A percentile compares a stretch with the other conserved stretches of the same genome.
phyloP scores from a whole-genome alignment of 768 basidiomycete genomes.

The Lyophyllum decastes region DNA sequence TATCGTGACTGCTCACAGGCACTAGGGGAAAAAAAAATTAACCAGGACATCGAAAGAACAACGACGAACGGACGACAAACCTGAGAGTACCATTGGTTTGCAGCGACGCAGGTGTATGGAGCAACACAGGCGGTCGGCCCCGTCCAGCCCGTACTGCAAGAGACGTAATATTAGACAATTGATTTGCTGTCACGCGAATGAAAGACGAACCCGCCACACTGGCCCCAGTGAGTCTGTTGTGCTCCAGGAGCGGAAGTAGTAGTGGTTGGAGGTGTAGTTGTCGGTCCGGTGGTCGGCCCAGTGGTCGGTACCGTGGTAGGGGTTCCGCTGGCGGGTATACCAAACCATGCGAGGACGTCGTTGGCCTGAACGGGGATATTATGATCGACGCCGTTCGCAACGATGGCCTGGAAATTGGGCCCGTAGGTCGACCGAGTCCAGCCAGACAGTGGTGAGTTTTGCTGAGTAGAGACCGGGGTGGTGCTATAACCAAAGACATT shows the following conservation, averaged over 20 bases:
- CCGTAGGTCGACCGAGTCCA: slow-evolving; percentile 53
- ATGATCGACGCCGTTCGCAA: slow-evolving; percentile 50
- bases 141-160: slow-evolving; percentile 26
- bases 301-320: slow-evolving; percentile 7
- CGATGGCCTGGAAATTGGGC: slow-evolving; percentile 49
- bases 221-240: slow-evolving; percentile 22
- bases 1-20: not conserved
- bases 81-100: slow-evolving; percentile 26
- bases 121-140: slow-evolving; percentile 26
- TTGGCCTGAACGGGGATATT: slow-evolving; percentile 51
- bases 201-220: slow-evolving; percentile 21
- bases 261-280: slow-evolving; percentile 14
- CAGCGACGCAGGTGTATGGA: slow-evolving; percentile 9
- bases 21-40: not conserved
- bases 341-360: slow-evolving; percentile 50
- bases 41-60: not conserved
- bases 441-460: slow-evolving; percentile 42
- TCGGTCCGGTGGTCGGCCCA: slow-evolving; percentile 5
- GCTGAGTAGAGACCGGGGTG: slow-evolving; percentile 38
- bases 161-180: not conserved
- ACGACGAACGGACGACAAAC: slow-evolving; percentile 3
- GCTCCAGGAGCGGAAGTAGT: slow-evolving; percentile 13
- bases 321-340: slow-evolving; percentile 27
- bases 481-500: slow-evolving; percentile 49
- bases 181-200: not conserved